Base-by-base conservation (phyloP, 2,329 filamentous ascomycete species). In the Talaromyces verruculosus region DNA sequence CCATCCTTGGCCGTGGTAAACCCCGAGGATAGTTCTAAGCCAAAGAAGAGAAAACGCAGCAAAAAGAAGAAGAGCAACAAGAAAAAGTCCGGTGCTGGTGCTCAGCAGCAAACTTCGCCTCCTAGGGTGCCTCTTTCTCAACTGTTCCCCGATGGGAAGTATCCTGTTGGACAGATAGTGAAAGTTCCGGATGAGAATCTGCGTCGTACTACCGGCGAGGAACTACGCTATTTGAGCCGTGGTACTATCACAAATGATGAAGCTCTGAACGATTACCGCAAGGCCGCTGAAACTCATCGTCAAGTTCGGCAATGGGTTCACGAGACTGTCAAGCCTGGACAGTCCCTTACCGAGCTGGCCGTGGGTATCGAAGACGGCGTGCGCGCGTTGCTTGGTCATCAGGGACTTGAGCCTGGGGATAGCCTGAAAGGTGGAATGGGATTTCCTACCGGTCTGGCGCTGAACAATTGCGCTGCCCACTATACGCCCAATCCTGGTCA, bases 401-500 rank as follows among this genome's bases (percentile, higher is more conserved):
- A 80, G 63, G 85, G 85, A 0, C 76, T 87, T 22, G 83, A 84
- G 64, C 73, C 80, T 22, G 85, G 85, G 39, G 81, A 85, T 70
- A 76, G 77, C 63, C 74, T 86, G 57, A 78, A 81, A 59, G 82
- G 81, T 3, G 83, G 85, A 55, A 78, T 87, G 74, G 85, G 83
- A 17, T 87, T 87, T 70, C 85, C 85, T 0, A 86, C 84, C 3
- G 85, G 85, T 0, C 70, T 87, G 28, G 82, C 79, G 65, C 70
- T 87, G 63, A 86, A 87, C 68, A 79, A 86, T 68, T 77, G 80
- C 49, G 84, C 81, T 15, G 85, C 85, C 6, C 85, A 87, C 73
- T 87, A 80, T 71, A 86, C 84, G 1, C 85, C 85, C 6, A 87
- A 86, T 69, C 81, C 84, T 0, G 83, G 84, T 1, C 80, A 84